Evolutionary conservation across 192 early-diverging fungal species (phyloP).

Genomic region (Coemansia reversa): DNA sequence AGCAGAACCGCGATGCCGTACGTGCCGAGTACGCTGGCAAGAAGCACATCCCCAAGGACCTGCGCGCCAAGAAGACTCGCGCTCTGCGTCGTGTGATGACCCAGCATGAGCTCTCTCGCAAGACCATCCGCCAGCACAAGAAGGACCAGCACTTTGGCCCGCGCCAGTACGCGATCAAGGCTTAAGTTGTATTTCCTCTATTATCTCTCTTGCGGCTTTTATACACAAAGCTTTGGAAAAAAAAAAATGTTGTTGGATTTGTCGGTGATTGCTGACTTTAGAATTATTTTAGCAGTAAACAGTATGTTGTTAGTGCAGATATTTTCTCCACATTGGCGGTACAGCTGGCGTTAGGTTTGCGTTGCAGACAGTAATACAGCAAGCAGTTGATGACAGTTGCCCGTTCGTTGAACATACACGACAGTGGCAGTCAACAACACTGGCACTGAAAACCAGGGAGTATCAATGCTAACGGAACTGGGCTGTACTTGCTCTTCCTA

Average conservation of each 20-base stretch:
- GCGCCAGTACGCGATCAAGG: conserved; percentile 90
- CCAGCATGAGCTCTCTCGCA: conserved; percentile 70
- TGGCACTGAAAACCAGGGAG: no score
- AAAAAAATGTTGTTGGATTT: background rate
- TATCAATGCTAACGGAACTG: no score
- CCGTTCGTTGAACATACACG: no score
- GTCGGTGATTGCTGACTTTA: no score
- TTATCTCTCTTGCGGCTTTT: conserved; percentile 1
- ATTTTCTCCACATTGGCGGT: no score
- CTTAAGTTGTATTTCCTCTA: conserved; percentile 52
- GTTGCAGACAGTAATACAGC: no score
- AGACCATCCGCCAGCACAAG: conserved; percentile 90
- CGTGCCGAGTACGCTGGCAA: conserved; percentile 90
- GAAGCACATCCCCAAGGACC: conserved; percentile 95
- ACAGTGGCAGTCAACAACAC: no score
- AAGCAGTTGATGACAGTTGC: no score
- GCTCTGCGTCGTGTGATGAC: conserved; percentile 96
- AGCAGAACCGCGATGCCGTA: conserved; percentile 86
- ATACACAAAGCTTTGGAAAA: background rate
- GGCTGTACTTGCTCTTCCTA: no score
- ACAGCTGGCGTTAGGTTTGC: no score
- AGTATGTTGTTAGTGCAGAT: no score
- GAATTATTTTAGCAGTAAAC: no score
- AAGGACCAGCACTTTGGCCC: conserved; percentile 85
- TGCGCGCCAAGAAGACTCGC: conserved; percentile 98